Conservation (phyloP, 768 basidiomycete species). For the Hirschioporus abietinus region DNA sequence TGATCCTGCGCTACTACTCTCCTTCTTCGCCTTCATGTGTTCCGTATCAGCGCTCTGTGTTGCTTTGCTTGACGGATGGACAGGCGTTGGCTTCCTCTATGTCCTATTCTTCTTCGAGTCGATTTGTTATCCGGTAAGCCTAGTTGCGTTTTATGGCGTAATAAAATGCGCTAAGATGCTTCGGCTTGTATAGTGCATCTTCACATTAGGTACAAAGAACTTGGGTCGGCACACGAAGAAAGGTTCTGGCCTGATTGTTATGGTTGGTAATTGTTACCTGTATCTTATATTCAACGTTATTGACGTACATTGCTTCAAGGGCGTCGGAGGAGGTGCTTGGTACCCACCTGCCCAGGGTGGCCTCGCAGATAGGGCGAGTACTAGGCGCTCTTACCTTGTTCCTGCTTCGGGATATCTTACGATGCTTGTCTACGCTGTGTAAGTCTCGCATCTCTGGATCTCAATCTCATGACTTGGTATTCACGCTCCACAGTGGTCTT, state of each 20-base stretch:
- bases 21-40: slow-evolving; percentile 47
- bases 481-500: slow-evolving; percentile 38
- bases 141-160: neutral
- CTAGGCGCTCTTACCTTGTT: slow-evolving; percentile 54
- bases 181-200: slow-evolving; percentile 39
- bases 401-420: slow-evolving; percentile 53
- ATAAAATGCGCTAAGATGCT: neutral
- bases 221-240: slow-evolving; percentile 54
- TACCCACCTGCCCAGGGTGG: slow-evolving; percentile 57
- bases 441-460: slow-evolving; percentile 20
- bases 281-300: neutral
- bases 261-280: slow-evolving; percentile 29
- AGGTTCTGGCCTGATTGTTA: slow-evolving; percentile 60
- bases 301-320: slow-evolving; percentile 24
- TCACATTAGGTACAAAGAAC: slow-evolving; percentile 62
- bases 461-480: slow-evolving; percentile 5
- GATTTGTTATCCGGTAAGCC: slow-evolving; percentile 59
- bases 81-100: slow-evolving; percentile 58
- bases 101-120: slow-evolving; percentile 71
- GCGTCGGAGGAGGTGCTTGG: slow-evolving; percentile 66
- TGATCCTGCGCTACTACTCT: slow-evolving; percentile 59
- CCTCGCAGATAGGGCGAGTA: slow-evolving; percentile 44
- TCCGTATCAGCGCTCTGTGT: slow-evolving; percentile 46
- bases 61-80: slow-evolving; percentile 43
- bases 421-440: slow-evolving; percentile 56